A percentile compares a stretch with the other conserved stretches of the same genome.
Evolutionary conservation across 352 stramenopile genomes (phyloP).

Genomic region (Phytophthora pini): DNA sequence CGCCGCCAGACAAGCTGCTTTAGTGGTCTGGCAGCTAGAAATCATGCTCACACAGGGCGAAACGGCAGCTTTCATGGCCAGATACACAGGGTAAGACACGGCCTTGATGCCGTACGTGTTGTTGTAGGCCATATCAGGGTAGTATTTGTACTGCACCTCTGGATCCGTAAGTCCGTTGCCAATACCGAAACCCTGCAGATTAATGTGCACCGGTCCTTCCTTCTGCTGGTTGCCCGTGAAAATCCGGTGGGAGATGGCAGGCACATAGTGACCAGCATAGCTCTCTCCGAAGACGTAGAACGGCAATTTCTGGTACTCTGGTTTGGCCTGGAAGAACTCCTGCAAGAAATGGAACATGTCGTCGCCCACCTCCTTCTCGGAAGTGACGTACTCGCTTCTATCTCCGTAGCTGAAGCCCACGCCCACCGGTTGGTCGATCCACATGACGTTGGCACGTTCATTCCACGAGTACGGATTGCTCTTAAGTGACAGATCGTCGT

Average conservation of each 20-base stretch:
- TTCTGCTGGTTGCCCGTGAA: constrained; percentile 76
- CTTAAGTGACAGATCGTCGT: constrained; percentile 88
- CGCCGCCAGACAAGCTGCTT: constrained; percentile 79
- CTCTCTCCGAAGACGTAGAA: constrained; percentile 96
- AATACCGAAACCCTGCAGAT: constrained; percentile 94
- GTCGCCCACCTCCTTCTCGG: constrained; percentile 93
- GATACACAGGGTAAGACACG: constrained; percentile 65
- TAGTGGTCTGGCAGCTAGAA: constrained; percentile 82
- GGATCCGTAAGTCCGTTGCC: constrained; percentile 97
- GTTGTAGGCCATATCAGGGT: constrained; percentile 92
- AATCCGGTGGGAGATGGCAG: constrained; percentile 80
- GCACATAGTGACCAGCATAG: constrained; percentile 95
- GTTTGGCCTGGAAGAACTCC: constrained; percentile 91
- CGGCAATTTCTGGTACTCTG: constrained; percentile 89
- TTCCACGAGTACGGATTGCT: constrained; percentile 95
- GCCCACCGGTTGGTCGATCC: constrained; percentile 95
- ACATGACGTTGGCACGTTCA: constrained; percentile 94
- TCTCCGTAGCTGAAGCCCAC: constrained; percentile 95
- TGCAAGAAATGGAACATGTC: constrained; percentile 97
- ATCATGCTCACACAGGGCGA: constrained; percentile 82
- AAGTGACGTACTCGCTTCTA: constrained; percentile 86
- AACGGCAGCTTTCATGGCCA: constrained; percentile 71
- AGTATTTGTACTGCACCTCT: constrained; percentile 89
- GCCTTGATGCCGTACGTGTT: constrained; percentile 87
- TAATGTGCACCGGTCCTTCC: constrained; percentile 73